Conservation (phyloP, 176 grass and related monocot genomes). For the Elymus sibiricus region DNA sequence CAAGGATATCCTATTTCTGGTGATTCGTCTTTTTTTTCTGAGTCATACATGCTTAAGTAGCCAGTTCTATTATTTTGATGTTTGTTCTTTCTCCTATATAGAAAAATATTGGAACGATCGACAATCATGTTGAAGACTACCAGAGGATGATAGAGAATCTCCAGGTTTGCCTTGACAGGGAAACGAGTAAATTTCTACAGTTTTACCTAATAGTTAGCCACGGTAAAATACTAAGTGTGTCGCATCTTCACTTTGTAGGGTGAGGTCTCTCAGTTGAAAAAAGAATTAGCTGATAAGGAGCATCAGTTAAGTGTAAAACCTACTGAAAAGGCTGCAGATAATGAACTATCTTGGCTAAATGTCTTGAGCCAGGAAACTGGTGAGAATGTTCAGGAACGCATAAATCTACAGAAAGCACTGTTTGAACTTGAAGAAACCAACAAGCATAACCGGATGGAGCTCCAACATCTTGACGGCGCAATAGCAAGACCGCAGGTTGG, state of each 20-base stretch:
- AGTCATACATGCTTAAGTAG: neutral
- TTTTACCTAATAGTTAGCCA: conserved; percentile 3
- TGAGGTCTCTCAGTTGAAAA: conserved; percentile 83
- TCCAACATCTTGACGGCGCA: conserved; percentile 87
- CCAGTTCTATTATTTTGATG: conserved; percentile 25
- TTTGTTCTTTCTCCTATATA: conserved; percentile 28
- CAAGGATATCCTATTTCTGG: neutral
- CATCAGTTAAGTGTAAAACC: conserved; percentile 84
- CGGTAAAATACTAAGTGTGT: conserved; percentile 10
- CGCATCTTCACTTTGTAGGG: conserved; percentile 46
- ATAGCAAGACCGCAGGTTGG: conserved; percentile 80
- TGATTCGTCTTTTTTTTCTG: neutral
- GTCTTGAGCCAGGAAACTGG: conserved; percentile 89
- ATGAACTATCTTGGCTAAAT: conserved; percentile 93
- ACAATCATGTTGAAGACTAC: conserved; percentile 97
- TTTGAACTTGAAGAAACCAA: conserved; percentile 99
- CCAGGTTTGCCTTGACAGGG: conserved; percentile 54
- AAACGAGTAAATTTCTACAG: neutral
- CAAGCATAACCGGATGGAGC: conserved; percentile 80
- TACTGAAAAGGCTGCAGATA: conserved; percentile 70
- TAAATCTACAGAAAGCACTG: conserved; percentile 97
- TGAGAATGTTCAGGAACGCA: conserved; percentile 97
- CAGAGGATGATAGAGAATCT: conserved; percentile 89
- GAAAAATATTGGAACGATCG: conserved; percentile 92
- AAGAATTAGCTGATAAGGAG: conserved; percentile 91